A percentile compares a stretch with the other conserved stretches of the same genome.
phyloP scores from a whole-genome alignment of 805 yeast genomes.

The Candida multigemmis region DNA sequence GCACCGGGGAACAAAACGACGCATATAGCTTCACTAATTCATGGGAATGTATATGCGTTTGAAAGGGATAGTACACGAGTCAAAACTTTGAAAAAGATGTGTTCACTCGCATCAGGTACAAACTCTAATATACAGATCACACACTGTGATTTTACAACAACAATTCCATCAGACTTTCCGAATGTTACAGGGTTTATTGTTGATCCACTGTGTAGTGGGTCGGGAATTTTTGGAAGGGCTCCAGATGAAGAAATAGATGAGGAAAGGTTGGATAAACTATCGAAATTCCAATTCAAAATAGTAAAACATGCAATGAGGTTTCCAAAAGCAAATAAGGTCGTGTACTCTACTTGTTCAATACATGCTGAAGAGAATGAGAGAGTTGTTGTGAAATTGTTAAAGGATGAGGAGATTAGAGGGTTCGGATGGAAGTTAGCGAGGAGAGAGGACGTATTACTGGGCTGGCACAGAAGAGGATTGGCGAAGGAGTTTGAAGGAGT shows the following conservation, averaged over 20 bases:
- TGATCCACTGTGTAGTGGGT: slow-evolving; percentile 97
- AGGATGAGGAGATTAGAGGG: slow-evolving; percentile 52
- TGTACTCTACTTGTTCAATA: slow-evolving; percentile 92
- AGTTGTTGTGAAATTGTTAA: slow-evolving; percentile 72
- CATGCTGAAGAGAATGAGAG: slow-evolving; percentile 92
- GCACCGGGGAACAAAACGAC: slow-evolving; percentile 99
- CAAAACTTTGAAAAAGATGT: slow-evolving; percentile 64
- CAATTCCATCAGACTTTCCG: slow-evolving; percentile 48
- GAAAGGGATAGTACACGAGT: slow-evolving; percentile 78
- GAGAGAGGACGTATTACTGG: slow-evolving; percentile 59
- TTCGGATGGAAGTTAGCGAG: slow-evolving; percentile 70
- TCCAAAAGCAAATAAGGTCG: slow-evolving; percentile 69
- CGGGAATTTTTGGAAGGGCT: slow-evolving; percentile 93
- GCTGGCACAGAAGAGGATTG: slow-evolving; percentile 83
- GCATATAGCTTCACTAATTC: slow-evolving; percentile 66
- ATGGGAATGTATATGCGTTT: slow-evolving; percentile 61
- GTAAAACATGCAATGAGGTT: slow-evolving; percentile 82
- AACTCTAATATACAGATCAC: slow-evolving; percentile 35
- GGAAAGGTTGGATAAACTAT: slow-evolving; percentile 62
- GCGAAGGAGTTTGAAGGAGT: slow-evolving; percentile 51
- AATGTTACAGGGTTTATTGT: slow-evolving; percentile 75
- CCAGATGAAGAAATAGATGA: slow-evolving; percentile 44
- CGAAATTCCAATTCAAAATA: slow-evolving; percentile 82
- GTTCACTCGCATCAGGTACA: slow-evolving; percentile 50
- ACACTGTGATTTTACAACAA: slow-evolving; percentile 57